A percentile compares a stretch with the other conserved stretches of the same genome.
Conservation (phyloP, 169 alveolate genomes). For the Plasmodium knowlesi region DNA sequence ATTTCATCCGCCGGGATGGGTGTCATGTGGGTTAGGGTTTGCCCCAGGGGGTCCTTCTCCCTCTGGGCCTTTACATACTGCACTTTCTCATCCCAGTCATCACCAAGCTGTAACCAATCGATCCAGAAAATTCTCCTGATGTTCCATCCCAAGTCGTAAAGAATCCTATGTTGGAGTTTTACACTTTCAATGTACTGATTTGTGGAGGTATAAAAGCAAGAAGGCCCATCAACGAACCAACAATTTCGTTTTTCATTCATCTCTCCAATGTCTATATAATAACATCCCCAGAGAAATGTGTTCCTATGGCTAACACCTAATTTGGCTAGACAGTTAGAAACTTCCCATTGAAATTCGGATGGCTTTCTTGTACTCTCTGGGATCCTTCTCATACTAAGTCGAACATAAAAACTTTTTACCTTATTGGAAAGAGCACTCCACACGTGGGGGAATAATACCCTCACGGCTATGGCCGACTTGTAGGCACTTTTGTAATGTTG, state of each 20-base stretch:
- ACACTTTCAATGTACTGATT: slow-evolving; percentile 82
- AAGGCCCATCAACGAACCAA: slow-evolving; percentile 90
- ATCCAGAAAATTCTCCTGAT: slow-evolving; percentile 87
- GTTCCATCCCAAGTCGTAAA: slow-evolving; percentile 88
- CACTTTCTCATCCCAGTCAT: slow-evolving; percentile 69
- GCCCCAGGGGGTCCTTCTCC: slow-evolving; percentile 74
- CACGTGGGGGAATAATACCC: slow-evolving; percentile 82
- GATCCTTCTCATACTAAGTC: slow-evolving; percentile 87
- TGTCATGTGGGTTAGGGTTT: slow-evolving; percentile 45
- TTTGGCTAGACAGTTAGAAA: slow-evolving; percentile 82
- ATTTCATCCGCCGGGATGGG: slow-evolving; percentile 66
- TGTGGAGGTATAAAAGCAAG: slow-evolving; percentile 84
- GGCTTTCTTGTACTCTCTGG: slow-evolving; percentile 83
- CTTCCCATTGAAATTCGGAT: slow-evolving; percentile 89
- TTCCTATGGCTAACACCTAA: slow-evolving; percentile 86
- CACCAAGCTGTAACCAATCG: slow-evolving; percentile 81
- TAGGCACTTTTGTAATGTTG: slow-evolving; percentile 84
- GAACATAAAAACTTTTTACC: slow-evolving; percentile 82
- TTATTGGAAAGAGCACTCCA: slow-evolving; percentile 82
- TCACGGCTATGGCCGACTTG: slow-evolving; percentile 84
- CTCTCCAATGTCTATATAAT: slow-evolving; percentile 89
- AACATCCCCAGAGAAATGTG: slow-evolving; percentile 88
- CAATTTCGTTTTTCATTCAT: slow-evolving; percentile 83
- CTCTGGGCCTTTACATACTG: slow-evolving; percentile 76
- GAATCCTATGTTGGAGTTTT: slow-evolving; percentile 87